A percentile compares a stretch with the other conserved stretches of the same genome.
phyloP scores from a whole-genome alignment of 441 rosid species.

The Erysimum cheiri region DNA sequence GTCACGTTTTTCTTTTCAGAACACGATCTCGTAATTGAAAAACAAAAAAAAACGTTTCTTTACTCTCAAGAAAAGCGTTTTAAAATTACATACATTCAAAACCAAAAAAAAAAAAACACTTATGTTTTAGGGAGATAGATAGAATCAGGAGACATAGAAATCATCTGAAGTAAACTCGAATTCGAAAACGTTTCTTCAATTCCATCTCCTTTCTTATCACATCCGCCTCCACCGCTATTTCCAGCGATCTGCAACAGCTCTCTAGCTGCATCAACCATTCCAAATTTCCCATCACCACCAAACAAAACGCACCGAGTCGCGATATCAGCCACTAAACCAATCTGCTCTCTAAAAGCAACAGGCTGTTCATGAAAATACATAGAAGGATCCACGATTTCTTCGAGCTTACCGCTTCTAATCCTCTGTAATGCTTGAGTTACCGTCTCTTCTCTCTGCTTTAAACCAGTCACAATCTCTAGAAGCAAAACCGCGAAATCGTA shows the following conservation, averaged over 20 bases:
- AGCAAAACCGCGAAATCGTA: constrained; percentile 70
- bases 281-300: constrained; percentile 77
- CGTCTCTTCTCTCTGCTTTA: constrained; percentile 47
- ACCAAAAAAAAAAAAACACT: neutral
- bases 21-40: constrained; percentile 24
- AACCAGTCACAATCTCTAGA: constrained; percentile 73
- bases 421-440: constrained; percentile 59
- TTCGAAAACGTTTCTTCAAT: constrained; percentile 87
- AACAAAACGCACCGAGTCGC: constrained; percentile 76
- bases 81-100: constrained; percentile 26
- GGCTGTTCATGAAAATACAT: constrained; percentile 74
- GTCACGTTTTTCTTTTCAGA: constrained; percentile 26
- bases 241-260: constrained; percentile 62
- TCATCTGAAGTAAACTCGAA: constrained; percentile 89
- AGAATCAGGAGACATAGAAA: constrained; percentile 89
- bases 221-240: constrained; percentile 49
- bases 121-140: constrained; percentile 41
- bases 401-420: constrained; percentile 61
- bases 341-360: constrained; percentile 55
- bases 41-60: constrained; percentile 28
- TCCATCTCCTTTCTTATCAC: constrained; percentile 58
- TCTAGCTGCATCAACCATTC: constrained; percentile 73
- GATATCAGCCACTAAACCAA: constrained; percentile 70
- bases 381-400: constrained; percentile 72
- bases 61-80: constrained; percentile 29